Evolutionary conservation across 257 asterid species (phyloP).

Genomic region (Henckelia pumila): DNA sequence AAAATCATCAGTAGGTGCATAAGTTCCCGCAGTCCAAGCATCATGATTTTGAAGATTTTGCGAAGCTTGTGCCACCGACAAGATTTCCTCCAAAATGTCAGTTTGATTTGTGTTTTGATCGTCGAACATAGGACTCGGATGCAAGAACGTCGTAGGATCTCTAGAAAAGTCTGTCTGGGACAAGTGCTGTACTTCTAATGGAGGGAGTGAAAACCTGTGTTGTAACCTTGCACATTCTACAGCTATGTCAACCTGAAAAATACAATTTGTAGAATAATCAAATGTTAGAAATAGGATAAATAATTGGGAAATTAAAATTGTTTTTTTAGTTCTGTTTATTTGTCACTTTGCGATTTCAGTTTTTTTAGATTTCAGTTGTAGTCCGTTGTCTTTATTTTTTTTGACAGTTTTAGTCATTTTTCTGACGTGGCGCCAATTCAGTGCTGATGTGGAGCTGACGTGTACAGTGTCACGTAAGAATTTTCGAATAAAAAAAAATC

Average conservation of each 20-base stretch:
- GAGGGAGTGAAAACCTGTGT: conserved; percentile 68
- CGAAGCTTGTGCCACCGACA: conserved; percentile 84
- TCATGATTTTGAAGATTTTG: conserved; percentile 63
- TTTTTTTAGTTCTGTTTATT: too few species aligned
- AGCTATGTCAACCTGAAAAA: conserved; percentile 70
- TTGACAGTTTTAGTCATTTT: too few species aligned
- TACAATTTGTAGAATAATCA: background rate
- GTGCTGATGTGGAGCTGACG: too few species aligned
- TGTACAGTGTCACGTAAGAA: too few species aligned
- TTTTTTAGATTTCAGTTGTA: too few species aligned
- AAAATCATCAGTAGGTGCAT: conserved; percentile 49
- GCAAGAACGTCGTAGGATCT: conserved; percentile 32
- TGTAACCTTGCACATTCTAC: conserved; percentile 90
- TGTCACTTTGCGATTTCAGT: too few species aligned
- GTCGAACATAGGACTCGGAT: conserved; percentile 28
- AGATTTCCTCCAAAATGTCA: conserved; percentile 69
- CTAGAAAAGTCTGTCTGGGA: conserved; percentile 32
- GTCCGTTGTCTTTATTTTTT: too few species aligned
- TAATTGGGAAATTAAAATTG: too few species aligned
- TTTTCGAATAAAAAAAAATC: too few species aligned
- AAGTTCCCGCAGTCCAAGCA: conserved; percentile 35
- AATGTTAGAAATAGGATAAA: too few species aligned
- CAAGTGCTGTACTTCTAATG: conserved; percentile 67
- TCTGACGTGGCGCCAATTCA: too few species aligned
- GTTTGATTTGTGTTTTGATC: conserved; percentile 37